Conservation (phyloP, 2,329 filamentous ascomycete genomes). For the Polytolypa hystricis region DNA sequence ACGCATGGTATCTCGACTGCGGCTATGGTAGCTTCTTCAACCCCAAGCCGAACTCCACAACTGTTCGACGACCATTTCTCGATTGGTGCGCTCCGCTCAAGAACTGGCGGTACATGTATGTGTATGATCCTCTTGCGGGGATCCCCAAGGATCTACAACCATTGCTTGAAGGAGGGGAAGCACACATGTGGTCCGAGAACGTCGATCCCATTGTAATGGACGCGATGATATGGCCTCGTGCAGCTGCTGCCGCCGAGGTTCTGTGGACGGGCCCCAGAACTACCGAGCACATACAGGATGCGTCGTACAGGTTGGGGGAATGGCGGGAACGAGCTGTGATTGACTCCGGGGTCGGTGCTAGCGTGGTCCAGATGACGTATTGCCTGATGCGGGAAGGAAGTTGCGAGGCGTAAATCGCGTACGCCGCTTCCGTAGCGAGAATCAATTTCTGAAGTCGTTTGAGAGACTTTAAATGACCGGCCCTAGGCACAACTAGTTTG, state of each 20-base stretch:
- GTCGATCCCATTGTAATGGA: constrained; percentile 68
- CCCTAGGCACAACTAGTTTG: no score
- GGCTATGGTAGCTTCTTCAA: constrained; percentile 25
- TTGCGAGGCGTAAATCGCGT: constrained; percentile 10
- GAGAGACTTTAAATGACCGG: no score
- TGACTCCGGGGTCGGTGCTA: constrained; percentile 51
- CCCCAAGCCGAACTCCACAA: constrained; percentile 13
- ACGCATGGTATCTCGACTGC: constrained; percentile 24
- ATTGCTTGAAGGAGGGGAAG: constrained; percentile 70
- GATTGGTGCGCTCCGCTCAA: constrained; percentile 52
- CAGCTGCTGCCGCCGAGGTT: constrained; percentile 62
- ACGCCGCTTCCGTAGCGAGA: no score
- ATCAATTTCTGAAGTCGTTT: no score
- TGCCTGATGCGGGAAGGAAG: constrained; percentile 39
- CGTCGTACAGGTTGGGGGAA: constrained; percentile 56
- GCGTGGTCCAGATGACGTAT: constrained; percentile 60
- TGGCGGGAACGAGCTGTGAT: constrained; percentile 62
- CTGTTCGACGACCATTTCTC: constrained; percentile 10
- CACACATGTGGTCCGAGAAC: constrained; percentile 69
- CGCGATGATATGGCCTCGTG: constrained; percentile 65
- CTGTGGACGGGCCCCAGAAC: constrained; percentile 58
- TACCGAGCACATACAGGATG: constrained; percentile 41
- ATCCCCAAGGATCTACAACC: constrained; percentile 51
- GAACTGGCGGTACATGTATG: constrained; percentile 72
- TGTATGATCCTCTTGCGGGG: constrained; percentile 59